Evolutionary conservation across 164 flowering plant genomes (phyloP).

Genomic region (Stephania cephalantha): DNA sequence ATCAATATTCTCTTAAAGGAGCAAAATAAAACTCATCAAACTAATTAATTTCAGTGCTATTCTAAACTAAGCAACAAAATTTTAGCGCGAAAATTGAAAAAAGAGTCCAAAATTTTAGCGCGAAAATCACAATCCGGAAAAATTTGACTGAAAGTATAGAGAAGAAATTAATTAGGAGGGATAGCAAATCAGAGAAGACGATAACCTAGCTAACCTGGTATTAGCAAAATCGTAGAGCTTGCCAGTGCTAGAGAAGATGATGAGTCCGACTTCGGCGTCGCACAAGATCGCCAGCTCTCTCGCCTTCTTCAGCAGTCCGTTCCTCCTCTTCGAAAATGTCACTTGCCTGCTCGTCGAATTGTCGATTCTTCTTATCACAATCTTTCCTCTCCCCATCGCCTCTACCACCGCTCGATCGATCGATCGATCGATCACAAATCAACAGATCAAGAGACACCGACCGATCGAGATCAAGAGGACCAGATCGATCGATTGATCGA

Average conservation of each 20-base stretch:
- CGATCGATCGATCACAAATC: neutral
- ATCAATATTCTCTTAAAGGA: too few species aligned
- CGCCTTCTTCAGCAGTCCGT: conserved; percentile 70
- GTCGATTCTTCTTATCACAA: conserved; percentile 62
- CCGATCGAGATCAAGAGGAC: neutral
- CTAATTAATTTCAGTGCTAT: too few species aligned
- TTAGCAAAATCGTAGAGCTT: conserved; percentile 67
- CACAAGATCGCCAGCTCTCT: conserved; percentile 70
- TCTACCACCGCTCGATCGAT: neutral
- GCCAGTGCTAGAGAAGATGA: conserved; percentile 69
- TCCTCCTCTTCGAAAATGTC: conserved; percentile 73
- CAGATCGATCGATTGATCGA: neutral
- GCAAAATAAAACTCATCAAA: too few species aligned
- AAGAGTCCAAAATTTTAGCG: neutral
- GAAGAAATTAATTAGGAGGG: neutral
- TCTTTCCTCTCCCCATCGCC: conserved; percentile 80
- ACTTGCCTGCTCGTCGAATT: conserved; percentile 74
- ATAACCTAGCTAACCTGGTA: conserved; percentile 36
- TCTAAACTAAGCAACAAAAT: too few species aligned
- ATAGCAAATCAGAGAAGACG: neutral
- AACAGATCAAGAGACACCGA: neutral
- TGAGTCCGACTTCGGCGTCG: conserved; percentile 74
- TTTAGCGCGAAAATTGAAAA: too few species aligned
- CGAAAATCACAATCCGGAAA: neutral
- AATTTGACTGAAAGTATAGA: neutral